These are phyloP conservation scores for Maudiozyma humilis DNA, from an alignment of 1,139 yeast genomes.

Conservation along the genomic window DNA sequence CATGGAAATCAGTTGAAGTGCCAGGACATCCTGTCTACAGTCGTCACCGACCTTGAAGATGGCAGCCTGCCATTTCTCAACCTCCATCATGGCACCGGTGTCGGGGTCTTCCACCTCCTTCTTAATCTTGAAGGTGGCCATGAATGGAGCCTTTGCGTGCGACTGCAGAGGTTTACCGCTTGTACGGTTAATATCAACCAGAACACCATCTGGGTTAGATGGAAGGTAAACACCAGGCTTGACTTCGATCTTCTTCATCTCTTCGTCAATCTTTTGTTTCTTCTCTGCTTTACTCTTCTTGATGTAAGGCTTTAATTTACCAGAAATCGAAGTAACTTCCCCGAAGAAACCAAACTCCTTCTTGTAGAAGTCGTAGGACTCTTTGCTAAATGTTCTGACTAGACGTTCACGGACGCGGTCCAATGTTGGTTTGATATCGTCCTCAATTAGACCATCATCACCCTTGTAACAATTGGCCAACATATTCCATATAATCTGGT, in stretches of 20 bases:
- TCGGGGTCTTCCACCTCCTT: conserved; percentile 47
- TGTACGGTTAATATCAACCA: conserved; percentile 81
- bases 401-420: conserved; percentile 66
- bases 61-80: conserved; percentile 83
- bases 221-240: conserved; percentile 88
- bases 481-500: conserved; percentile 98
- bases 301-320: conserved; percentile 87
- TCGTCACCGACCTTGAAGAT: conserved; percentile 99
- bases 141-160: conserved; percentile 96
- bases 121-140: conserved; percentile 87
- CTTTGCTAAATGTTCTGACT: conserved; percentile 50
- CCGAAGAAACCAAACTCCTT: conserved; percentile 83
- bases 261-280: conserved; percentile 93
- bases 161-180: conserved; percentile 96
- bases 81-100: conserved; percentile 25
- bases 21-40: conserved; percentile 94
- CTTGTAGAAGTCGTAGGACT: conserved; percentile 62
- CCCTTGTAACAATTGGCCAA: conserved; percentile 86
- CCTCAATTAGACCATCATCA: conserved; percentile 76
- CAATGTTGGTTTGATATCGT: conserved; percentile 71
- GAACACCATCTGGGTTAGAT: conserved; percentile 92
- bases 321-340: conserved; percentile 88
- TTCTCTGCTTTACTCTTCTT: conserved; percentile 93
- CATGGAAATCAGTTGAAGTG: conserved; percentile 82
- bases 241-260: conserved; percentile 73